phyloP scores from a whole-genome alignment of 108 stramenopile genomes.

The Cyclotella kingstonii region DNA sequence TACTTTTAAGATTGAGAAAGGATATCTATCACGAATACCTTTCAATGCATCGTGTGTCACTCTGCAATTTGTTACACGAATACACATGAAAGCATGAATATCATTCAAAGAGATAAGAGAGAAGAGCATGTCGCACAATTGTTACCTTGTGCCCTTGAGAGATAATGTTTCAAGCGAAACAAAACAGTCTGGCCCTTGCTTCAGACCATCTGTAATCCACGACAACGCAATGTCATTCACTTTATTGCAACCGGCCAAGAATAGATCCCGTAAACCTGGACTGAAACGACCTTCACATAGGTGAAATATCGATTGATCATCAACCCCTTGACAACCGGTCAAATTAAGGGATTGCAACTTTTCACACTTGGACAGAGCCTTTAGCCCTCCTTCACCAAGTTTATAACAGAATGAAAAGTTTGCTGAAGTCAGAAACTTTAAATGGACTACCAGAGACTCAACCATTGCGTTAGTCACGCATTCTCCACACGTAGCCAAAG shows the following conservation, averaged over 20 bases:
- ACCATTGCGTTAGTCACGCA: constrained; percentile 46
- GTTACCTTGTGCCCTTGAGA: constrained; percentile 43
- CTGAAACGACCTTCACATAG: constrained; percentile 34
- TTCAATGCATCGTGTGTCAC: constrained; percentile 24
- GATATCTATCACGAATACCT: constrained; percentile 31
- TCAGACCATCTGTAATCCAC: constrained; percentile 54
- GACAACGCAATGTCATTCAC: constrained; percentile 40
- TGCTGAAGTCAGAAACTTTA: constrained; percentile 10
- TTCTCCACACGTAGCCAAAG: constrained; percentile 52
- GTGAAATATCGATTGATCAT: constrained; percentile 35
- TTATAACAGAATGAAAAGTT: constrained; percentile 48
- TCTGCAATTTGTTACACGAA: background rate
- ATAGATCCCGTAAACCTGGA: constrained; percentile 40
- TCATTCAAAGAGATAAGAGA: constrained; percentile 1
- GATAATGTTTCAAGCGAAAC: constrained; percentile 40
- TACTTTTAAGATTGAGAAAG: constrained; percentile 19
- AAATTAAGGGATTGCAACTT: constrained; percentile 33
- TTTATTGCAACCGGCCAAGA: constrained; percentile 33
- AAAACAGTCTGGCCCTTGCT: constrained; percentile 8
- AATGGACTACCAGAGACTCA: constrained; percentile 8
- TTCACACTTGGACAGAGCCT: constrained; percentile 35
- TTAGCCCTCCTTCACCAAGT: constrained; percentile 27
- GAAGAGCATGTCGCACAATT: background rate
- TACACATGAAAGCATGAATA: background rate
- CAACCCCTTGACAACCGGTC: constrained; percentile 38